phyloP scores from a whole-genome alignment of 2,329 filamentous ascomycete genomes.

The Cercospora janseana region DNA sequence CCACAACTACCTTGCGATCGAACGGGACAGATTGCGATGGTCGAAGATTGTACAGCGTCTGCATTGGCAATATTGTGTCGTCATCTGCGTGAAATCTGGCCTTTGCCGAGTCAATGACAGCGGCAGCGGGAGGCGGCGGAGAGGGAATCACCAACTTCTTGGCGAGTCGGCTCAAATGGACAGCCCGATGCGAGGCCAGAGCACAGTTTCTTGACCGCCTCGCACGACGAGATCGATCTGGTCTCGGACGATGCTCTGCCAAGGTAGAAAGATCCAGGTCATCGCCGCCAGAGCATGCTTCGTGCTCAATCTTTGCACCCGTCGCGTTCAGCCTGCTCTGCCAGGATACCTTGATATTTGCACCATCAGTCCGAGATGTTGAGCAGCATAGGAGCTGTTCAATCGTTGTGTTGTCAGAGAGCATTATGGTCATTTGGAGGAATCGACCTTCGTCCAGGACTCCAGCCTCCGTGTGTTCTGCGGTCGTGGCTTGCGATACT shows the following conservation, averaged over 20 bases:
- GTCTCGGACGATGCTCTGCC: no score
- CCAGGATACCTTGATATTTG: not conserved
- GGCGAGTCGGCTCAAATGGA: not conserved
- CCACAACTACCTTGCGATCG: not conserved
- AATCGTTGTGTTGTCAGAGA: not conserved
- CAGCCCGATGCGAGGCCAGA: no score
- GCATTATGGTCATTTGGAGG: not conserved
- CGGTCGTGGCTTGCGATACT: not conserved
- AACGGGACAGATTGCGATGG: not conserved
- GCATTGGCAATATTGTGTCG: conserved; percentile 10
- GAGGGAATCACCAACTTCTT: not conserved
- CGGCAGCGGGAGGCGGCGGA: not conserved
- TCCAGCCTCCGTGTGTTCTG: not conserved
- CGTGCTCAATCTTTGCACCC: not conserved
- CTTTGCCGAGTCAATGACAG: conserved; percentile 23
- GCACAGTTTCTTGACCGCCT: no score
- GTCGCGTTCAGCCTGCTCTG: not conserved
- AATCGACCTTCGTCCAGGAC: not conserved
- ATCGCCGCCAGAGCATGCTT: not conserved
- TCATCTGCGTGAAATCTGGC: conserved; percentile 32
- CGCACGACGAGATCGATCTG: not conserved
- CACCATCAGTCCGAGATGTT: not conserved
- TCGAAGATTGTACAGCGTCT: conserved; percentile 14
- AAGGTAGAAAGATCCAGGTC: no score
- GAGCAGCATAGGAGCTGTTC: conserved; percentile 1